Percentiles rank a stretch among this genome's conserved stretches.
Conservation (phyloP, 257 asterid species). For the Solanum dulcamara region DNA sequence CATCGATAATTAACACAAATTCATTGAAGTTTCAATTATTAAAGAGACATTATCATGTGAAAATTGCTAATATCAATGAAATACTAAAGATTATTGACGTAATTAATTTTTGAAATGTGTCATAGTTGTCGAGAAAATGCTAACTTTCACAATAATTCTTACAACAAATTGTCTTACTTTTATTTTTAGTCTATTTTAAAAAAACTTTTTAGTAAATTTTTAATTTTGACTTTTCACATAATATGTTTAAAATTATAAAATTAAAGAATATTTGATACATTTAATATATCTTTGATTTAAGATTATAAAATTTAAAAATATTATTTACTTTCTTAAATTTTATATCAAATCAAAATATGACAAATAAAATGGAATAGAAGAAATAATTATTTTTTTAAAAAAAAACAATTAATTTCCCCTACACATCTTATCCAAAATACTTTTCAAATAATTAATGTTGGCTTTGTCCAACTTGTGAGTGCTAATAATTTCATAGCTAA, state of each 20-base stretch:
- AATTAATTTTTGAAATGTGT: not conserved
- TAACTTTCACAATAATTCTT: no score
- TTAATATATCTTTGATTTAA: no score
- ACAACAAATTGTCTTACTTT: not conserved
- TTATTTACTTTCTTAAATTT: no score
- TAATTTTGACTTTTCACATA: no score
- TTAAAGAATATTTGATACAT: no score
- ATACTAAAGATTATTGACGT: not conserved
- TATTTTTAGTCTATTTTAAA: no score
- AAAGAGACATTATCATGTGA: not conserved
- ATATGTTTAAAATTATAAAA: no score
- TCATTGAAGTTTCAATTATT: not conserved
- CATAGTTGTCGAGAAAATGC: no score
- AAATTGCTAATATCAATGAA: not conserved
- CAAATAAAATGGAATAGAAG: no score
- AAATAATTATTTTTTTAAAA: not conserved
- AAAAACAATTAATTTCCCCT: not conserved
- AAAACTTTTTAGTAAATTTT: no score
- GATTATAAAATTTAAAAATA: no score
- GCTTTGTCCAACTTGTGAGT: not conserved
- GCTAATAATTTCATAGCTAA: not conserved
- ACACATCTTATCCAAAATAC: not conserved
- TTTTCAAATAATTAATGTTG: not conserved
- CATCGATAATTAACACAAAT: not conserved
- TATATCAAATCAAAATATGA: not conserved